Evolutionary conservation across 2,329 filamentous ascomycete genomes (phyloP), one percentile per base, ranked within the genome.

Genomic region (Phialemonium atrogriseum): DNA sequence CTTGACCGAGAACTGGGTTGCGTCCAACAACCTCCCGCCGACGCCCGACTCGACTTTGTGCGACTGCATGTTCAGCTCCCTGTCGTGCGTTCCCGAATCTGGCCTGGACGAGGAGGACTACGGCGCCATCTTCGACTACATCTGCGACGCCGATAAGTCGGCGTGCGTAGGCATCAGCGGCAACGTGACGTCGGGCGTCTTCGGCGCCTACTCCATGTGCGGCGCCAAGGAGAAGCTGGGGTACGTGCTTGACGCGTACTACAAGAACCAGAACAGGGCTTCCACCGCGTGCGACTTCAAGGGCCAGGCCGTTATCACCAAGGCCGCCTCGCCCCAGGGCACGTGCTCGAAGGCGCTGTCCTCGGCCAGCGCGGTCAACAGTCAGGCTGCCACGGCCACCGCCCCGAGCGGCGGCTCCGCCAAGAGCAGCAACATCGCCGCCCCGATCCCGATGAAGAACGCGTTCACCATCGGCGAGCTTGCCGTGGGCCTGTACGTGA

Each of bases 151-250:
- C 26, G 54, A 66, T 37, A 52, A 59, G 27, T 50, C 56, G 21
- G 67, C 71, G 44, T 91, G 85, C 60, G 60, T 56, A 15, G 84
- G 79, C 33, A 86, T 91, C 59, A 63, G 59, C 41, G 69, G 68
- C 44, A 81, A 88, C 58, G 70, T 70, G 31, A 73, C 70, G 37
- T 70, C 66, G 13, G 84, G 82, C 49, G 61, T 69, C 39, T 91
- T 84, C 56, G 84, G 84, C 45, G 73, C 81, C 28, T 86, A 84
- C 67, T 74, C 76, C 57, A 85, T 86, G 77, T 93, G 84, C 67
- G 66, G 68, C 44, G 50, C 73, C 47, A 67, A 69, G 44, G 68
- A 84, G 59, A 74, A 87, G 68, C 73, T 93, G 24, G 74, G 73
- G 36, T 87, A 73, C 54, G 80, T 77, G 29, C 71, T 88, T 44